A percentile compares a stretch with the other conserved stretches of the same genome.
Conservation (phyloP, 2,329 filamentous ascomycete genomes). For the Fusarium sp. region DNA sequence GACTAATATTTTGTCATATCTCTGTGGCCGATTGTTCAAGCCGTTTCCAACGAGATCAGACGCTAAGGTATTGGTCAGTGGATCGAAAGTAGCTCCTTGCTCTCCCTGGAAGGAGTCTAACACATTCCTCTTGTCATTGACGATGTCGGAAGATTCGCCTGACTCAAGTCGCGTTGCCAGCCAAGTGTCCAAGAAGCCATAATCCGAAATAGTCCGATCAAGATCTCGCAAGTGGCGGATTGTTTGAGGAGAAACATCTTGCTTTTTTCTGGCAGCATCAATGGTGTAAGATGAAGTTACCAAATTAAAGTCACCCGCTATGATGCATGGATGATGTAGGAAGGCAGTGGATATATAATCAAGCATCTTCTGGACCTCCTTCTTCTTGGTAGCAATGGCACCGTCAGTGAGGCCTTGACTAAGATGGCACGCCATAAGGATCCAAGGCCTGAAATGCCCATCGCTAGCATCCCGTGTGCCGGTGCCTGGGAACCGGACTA, state of each 20-base stretch:
- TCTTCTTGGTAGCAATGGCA: constrained; percentile 66
- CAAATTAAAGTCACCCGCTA: constrained; percentile 75
- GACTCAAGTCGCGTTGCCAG: constrained; percentile 56
- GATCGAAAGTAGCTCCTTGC: constrained; percentile 74
- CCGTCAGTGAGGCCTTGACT: constrained; percentile 70
- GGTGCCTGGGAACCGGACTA: constrained; percentile 56
- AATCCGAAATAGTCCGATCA: constrained; percentile 58
- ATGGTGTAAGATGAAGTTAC: constrained; percentile 69
- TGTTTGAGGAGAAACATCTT: constrained; percentile 64
- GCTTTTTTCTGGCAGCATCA: constrained; percentile 61
- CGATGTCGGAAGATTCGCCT: constrained; percentile 52
- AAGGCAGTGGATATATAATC: constrained; percentile 57
- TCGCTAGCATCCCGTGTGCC: constrained; percentile 2
- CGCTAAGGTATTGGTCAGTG: constrained; percentile 66
- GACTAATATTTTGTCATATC: constrained; percentile 73
- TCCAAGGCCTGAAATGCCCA: constrained; percentile 50
- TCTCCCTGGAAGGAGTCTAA: constrained; percentile 65
- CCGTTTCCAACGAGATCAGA: constrained; percentile 59
- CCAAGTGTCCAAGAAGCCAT: constrained; percentile 65
- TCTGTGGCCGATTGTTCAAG: constrained; percentile 66
- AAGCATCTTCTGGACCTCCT: constrained; percentile 64
- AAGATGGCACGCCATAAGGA: constrained; percentile 70
- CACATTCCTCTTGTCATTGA: constrained; percentile 40
- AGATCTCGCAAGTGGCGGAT: constrained; percentile 56
- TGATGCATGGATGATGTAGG: constrained; percentile 60